Evolutionary conservation across 108 stramenopile genomes (phyloP).

Genomic region (Nitzschia palea): DNA sequence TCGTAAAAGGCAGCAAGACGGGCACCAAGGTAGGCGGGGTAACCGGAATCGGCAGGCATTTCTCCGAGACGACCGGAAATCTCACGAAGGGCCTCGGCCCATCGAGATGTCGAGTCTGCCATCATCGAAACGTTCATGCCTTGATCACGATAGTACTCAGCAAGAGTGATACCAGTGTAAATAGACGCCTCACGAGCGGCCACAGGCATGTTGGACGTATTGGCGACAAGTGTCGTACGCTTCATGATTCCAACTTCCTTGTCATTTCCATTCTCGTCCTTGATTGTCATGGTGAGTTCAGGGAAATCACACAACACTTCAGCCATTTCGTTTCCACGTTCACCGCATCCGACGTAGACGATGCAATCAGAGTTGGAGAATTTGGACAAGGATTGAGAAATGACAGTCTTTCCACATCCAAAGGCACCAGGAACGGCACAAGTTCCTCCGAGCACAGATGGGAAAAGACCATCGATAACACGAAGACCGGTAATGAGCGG

Average conservation of each 20-base stretch:
- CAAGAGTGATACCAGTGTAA: conserved; percentile 98
- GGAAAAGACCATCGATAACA: conserved; percentile 99
- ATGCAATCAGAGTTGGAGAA: conserved; percentile 97
- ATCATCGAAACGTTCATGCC: conserved; percentile 99
- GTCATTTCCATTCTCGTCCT: conserved; percentile 81
- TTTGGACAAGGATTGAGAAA: conserved; percentile 98
- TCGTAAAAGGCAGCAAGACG: conserved; percentile 99
- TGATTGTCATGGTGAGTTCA: conserved; percentile 96
- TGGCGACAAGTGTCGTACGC: conserved; percentile 99
- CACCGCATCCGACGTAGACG: conserved; percentile 95
- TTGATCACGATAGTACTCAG: conserved; percentile 99
- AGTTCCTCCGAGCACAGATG: conserved; percentile 98
- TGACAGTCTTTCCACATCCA: conserved; percentile 99
- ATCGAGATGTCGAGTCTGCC: conserved; percentile 99
- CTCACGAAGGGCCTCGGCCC: conserved; percentile 99
- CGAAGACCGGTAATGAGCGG: conserved; percentile 99
- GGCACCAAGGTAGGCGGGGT: conserved; percentile 99
- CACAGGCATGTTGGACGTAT: conserved; percentile 99
- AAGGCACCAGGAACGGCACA: conserved; percentile 99
- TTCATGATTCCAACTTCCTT: conserved; percentile 99
- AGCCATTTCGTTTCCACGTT: conserved; percentile 99
- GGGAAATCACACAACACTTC: conserved; percentile 99
- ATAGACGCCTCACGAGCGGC: conserved; percentile 99
- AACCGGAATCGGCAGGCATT: conserved; percentile 99
- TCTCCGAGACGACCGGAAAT: conserved; percentile 99